phyloP scores from a whole-genome alignment of 345 rosid species.

The Boechera retrofracta region DNA sequence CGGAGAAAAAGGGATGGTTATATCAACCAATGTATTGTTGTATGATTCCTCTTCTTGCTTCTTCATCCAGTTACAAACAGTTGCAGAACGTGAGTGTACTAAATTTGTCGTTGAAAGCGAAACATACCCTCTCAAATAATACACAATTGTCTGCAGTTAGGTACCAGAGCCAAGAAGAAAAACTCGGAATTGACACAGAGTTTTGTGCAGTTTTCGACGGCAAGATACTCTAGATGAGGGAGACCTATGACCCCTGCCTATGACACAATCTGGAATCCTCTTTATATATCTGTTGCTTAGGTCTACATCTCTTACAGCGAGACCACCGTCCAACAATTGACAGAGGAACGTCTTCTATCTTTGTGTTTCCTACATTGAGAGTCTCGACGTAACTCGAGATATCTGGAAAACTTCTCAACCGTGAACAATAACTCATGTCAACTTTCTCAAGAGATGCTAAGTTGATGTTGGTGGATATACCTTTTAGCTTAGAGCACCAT shows the following conservation, averaged over 20 bases:
- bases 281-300: constrained; percentile 2
- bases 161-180: background rate
- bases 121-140: no score
- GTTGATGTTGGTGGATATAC: no score
- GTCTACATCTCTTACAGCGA: background rate
- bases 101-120: no score
- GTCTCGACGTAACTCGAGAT: constrained; percentile 8
- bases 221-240: background rate
- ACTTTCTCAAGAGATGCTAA: no score
- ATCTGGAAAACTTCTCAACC: constrained; percentile 31
- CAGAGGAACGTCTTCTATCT: constrained; percentile 13
- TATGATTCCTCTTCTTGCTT: no score
- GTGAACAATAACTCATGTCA: constrained; percentile 8
- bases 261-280: constrained; percentile 19
- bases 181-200: background rate
- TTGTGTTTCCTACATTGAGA: background rate
- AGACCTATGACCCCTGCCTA: background rate
- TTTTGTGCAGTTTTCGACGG: background rate
- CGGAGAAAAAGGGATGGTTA: no score
- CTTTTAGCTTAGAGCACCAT: no score
- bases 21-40: no score
- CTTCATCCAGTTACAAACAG: no score
- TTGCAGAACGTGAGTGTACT: no score
- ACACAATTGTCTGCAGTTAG: no score
- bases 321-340: background rate